Evolutionary conservation across 768 basidiomycete genomes (phyloP).

Genomic region (Termitomyces sp.): DNA sequence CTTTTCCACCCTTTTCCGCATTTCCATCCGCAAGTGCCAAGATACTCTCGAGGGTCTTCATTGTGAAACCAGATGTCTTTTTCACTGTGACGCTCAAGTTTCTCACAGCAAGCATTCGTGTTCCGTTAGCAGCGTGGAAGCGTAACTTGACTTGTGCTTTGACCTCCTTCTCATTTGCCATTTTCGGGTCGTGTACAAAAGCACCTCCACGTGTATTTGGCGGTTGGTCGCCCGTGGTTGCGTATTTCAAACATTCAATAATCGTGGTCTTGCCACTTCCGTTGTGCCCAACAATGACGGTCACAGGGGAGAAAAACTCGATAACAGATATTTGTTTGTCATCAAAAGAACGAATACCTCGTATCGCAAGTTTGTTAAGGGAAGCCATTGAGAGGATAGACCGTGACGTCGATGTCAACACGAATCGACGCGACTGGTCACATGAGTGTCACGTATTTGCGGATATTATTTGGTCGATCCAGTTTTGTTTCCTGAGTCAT

Average conservation of each 20-base stretch:
- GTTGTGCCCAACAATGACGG: constrained; percentile 98
- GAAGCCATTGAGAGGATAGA: constrained; percentile 50
- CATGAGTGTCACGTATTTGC: constrained; percentile 4
- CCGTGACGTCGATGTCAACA: background rate
- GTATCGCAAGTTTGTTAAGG: constrained; percentile 89
- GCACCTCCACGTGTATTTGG: constrained; percentile 98
- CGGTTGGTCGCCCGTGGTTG: constrained; percentile 96
- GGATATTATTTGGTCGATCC: background rate
- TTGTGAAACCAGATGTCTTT: constrained; percentile 81
- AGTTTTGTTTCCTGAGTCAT: background rate
- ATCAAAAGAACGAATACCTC: constrained; percentile 94
- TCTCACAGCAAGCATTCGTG: constrained; percentile 83
- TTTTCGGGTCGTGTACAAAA: constrained; percentile 97
- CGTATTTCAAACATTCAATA: constrained; percentile 99
- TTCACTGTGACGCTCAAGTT: constrained; percentile 91
- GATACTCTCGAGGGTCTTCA: constrained; percentile 97
- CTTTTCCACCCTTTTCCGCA: constrained; percentile 70
- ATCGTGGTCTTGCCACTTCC: constrained; percentile 99
- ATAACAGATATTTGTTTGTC: constrained; percentile 91
- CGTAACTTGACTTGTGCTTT: constrained; percentile 97
- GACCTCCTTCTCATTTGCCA: constrained; percentile 99
- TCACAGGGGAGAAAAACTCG: constrained; percentile 96
- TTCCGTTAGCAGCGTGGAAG: constrained; percentile 86
- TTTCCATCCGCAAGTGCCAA: constrained; percentile 67
- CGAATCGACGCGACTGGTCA: constrained; percentile 11